Conservation (phyloP, 2,329 filamentous ascomycete species). For the Pseudogymnoascus sp. region DNA sequence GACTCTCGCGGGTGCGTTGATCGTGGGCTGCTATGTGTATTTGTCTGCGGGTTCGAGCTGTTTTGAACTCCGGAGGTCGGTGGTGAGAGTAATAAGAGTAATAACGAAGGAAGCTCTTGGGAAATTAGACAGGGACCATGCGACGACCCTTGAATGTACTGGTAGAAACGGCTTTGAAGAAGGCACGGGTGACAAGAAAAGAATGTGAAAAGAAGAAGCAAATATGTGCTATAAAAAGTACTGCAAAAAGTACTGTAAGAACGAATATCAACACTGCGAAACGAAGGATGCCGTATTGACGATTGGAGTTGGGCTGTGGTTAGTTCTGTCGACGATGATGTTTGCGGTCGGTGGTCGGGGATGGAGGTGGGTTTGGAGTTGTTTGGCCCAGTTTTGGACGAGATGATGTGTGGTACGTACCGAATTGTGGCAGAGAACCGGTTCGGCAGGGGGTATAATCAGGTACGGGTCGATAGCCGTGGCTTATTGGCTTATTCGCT, state of each 20-base stretch:
- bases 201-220: neutral
- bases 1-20: neutral
- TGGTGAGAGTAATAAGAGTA: neutral
- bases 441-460: constrained; percentile 5
- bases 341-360: constrained; percentile 3
- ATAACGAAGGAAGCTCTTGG: neutral
- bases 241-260: constrained; percentile 1
- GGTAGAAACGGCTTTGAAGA: neutral
- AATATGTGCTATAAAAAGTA: constrained; percentile 6
- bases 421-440: neutral
- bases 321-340: neutral
- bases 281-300: constrained; percentile 5
- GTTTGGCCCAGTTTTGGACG: constrained; percentile 4
- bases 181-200: neutral
- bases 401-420: constrained; percentile 5
- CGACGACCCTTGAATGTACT: neutral
- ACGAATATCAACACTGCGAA: constrained; percentile 6
- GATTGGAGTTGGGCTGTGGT: neutral
- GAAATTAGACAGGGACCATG: constrained; percentile 7
- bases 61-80: neutral
- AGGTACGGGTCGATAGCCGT: neutral
- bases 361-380: constrained; percentile 3
- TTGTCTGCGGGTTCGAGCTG: neutral
- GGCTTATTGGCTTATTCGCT: neutral
- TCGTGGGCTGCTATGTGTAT: neutral